A percentile compares a stretch with the other conserved stretches of the same genome.
These are phyloP conservation scores for Scedosporium minutisporum DNA, from an alignment of 2,329 filamentous ascomycete genomes.

Conservation along the genomic window DNA sequence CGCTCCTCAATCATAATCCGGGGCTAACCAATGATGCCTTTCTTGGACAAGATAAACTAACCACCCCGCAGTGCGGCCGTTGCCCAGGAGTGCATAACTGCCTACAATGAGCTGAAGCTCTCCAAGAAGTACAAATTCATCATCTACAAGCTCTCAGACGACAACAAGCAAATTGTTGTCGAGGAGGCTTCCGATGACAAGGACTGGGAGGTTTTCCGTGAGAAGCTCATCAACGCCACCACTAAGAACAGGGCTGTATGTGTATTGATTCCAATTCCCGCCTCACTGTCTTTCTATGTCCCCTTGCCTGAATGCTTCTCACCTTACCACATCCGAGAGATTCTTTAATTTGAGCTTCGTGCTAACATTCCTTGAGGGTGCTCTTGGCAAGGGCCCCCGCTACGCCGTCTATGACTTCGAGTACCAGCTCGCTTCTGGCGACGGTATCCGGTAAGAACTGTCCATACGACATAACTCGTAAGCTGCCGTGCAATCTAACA, in stretches of 20 bases:
- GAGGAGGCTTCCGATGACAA: slow-evolving; percentile 59
- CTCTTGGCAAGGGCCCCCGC: slow-evolving; percentile 58
- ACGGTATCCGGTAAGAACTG: slow-evolving; percentile 55
- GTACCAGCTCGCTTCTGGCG: slow-evolving; percentile 62
- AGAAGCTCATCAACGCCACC: slow-evolving; percentile 65
- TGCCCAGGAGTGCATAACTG: slow-evolving; percentile 57
- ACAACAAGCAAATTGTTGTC: slow-evolving; percentile 73
- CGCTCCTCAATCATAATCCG: not conserved
- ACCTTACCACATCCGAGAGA: not conserved
- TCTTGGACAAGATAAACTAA: not conserved
- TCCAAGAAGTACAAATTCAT: slow-evolving; percentile 76
- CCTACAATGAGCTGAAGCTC: slow-evolving; percentile 77
- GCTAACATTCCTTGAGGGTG: slow-evolving; percentile 31
- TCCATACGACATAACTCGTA: slow-evolving; percentile 1
- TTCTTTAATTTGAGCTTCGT: not conserved
- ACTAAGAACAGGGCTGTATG: slow-evolving; percentile 60
- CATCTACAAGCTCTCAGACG: slow-evolving; percentile 78
- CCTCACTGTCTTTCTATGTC: not conserved
- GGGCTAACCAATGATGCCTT: not conserved
- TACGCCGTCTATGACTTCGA: slow-evolving; percentile 82
- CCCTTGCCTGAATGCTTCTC: not conserved
- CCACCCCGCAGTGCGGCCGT: slow-evolving; percentile 53
- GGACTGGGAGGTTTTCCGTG: slow-evolving; percentile 65
- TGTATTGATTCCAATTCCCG: slow-evolving; percentile 6
- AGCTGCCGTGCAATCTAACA: not conserved